Evolutionary conservation across 2,329 filamentous ascomycete species (phyloP), one percentile per base, ranked within the genome.

Genomic region (Xylariaceae sp.): DNA sequence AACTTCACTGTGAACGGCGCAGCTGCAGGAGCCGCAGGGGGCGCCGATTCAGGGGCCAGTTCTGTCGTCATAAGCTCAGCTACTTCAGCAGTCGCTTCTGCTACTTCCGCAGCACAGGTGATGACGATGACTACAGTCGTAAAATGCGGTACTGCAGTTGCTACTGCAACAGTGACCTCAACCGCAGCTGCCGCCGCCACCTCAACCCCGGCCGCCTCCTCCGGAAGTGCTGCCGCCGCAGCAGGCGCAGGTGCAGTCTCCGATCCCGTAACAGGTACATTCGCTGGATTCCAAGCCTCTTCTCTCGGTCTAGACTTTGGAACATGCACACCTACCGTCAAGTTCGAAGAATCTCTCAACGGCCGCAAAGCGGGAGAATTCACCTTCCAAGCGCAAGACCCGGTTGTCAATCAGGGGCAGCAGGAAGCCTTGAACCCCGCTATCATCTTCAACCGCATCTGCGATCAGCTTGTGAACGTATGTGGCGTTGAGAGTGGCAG

Each of bases 391-490:
- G 78, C 85, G 45, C 77, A 77, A 42, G 84, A 87, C 63, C 70
- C 80, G 9, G 68, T 79, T 15, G 77, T 85, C 50, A 77, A 80
- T 55, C 71, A 81, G 62, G 79, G 79, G 45, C 83, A 87, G 68
- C 69, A 82, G 60, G 84, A 87, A 63, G 83, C 83, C 9, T 73
- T 87, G 41, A 87, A 87, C 78, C 83, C 83, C 49, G 80, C 81
- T 71, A 87, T 87, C 73, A 87, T 87, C 73, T 85, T 82, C 65
- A 86, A 85, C 75, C 78, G 82, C 53, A 82, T 87, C 66, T 83
- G 81, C 68, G 83, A 87, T 67, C 82, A 86, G 71, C 75, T 87
- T 51, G 76, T 68, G 62, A 87, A 86, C 68, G 81, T 83, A 35
- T 87, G 84, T 69, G 70, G 72, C 36, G 83, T 83, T 46, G 83